Evolutionary conservation across 106 monocot genomes (phyloP).

Genomic region (Vanilla planifolia): DNA sequence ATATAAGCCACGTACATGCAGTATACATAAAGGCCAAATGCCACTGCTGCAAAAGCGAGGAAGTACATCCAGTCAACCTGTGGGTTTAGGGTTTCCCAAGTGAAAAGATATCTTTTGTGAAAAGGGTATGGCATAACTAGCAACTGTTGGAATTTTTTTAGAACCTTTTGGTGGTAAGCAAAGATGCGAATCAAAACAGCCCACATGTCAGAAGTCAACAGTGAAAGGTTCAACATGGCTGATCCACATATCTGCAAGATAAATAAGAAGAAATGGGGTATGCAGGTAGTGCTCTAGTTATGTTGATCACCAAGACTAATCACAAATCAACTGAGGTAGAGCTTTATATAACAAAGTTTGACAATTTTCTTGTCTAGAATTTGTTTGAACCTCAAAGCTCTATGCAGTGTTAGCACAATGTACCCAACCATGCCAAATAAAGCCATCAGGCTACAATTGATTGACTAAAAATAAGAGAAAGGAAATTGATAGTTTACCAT

Average conservation of each 20-base stretch:
- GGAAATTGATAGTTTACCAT: no score
- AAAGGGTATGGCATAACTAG: neutral
- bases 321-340: no score
- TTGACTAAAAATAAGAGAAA: no score
- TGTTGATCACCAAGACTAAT: no score
- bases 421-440: no score
- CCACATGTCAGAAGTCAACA: slow-evolving; percentile 98
- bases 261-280: neutral
- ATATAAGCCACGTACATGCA: slow-evolving; percentile 37
- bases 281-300: no score
- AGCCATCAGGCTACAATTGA: no score
- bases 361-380: no score
- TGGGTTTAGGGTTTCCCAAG: neutral
- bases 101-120: neutral
- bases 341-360: no score
- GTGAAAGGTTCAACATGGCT: slow-evolving; percentile 85
- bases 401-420: no score
- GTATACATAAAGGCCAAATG: slow-evolving; percentile 58
- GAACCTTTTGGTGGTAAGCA: slow-evolving; percentile 84
- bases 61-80: slow-evolving; percentile 98
- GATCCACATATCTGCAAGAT: slow-evolving; percentile 78
- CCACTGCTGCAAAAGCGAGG: slow-evolving; percentile 67
- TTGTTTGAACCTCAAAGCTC: no score
- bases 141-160: neutral
- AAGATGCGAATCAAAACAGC: slow-evolving; percentile 89